Evolutionary conservation across 2,329 filamentous ascomycete genomes (phyloP), one percentile per base, ranked within the genome.

Genomic region (Berkeleyomyces basicola): DNA sequence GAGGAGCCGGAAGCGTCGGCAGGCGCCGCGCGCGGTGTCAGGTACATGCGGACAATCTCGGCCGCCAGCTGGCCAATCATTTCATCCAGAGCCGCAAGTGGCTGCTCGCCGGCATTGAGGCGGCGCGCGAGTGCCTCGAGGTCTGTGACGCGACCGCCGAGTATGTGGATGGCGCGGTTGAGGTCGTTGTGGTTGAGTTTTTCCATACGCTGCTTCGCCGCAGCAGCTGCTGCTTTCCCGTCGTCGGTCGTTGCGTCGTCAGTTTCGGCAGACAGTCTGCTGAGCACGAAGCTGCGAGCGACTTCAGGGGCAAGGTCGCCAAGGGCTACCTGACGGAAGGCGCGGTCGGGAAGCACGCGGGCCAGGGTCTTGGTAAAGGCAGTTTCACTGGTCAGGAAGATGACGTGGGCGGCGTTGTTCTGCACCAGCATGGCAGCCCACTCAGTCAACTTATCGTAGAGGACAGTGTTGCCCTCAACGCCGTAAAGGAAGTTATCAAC

Each of bases 101-200:
- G 93, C 1, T 81, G 86, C 71, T 96, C 90, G 14, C 93, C 92
- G 0, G 87, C 84, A 73, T 90, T 89, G 68, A 99, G 87, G 16
- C 93, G 82, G 43, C 92, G 84, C n/a, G 91, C 87, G 51, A 99
- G 82, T 70, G 93, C 95, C 70, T 97, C 92, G 23, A 99, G 84
- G 70, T 99, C 93, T 0, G 90, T 96, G n/a, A 99, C 79, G 3
- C 93, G 88, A 1, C 93, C 93, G 31, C 93, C 93, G 1, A 99
- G 80, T 0, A 85, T 81, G 37, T 84, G 81, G 67, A 97, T 95
- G 67, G 88, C 91, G 37, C 79, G 79, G 69, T 96, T 90, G 1
- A 99, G 79, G 66, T 91, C 88, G 0, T 73, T 72, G 5, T 93
- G 76, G 66, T 90, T 72, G 2, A 72, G 70, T 1, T 71, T 68